Evolutionary conservation across 495 filamentous ascomycete genomes (phyloP).

Genomic region (Podospora pseudocomata): DNA sequence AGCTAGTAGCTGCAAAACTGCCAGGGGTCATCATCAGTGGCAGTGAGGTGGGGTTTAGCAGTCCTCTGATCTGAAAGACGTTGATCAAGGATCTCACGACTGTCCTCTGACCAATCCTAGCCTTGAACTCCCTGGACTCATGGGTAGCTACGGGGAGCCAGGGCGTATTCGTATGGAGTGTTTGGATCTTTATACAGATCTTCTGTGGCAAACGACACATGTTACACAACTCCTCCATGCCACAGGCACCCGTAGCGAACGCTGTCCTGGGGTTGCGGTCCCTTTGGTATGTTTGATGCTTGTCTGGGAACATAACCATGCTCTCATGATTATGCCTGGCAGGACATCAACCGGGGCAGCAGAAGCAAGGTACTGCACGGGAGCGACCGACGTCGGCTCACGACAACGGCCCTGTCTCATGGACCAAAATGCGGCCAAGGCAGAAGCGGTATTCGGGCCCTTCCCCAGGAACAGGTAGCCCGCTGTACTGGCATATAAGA

Average conservation of each 20-base stretch:
- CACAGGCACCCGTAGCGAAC: constrained; percentile 9
- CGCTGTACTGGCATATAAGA: constrained; percentile 27
- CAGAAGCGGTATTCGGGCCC: constrained; percentile 16
- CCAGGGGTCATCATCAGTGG: constrained; percentile 4
- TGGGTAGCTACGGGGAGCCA: not conserved
- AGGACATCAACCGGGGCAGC: constrained; percentile 31
- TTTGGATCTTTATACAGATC: constrained; percentile 26
- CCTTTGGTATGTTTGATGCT: constrained; percentile 44
- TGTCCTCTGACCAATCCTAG: constrained; percentile 19
- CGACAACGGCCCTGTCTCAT: constrained; percentile 14
- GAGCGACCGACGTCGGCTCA: constrained; percentile 19
- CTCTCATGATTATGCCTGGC: constrained; percentile 35
- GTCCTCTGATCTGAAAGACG: constrained; percentile 11
- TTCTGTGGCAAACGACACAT: constrained; percentile 19
- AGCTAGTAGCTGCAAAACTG: constrained; percentile 14
- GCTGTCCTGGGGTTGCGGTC: constrained; percentile 23
- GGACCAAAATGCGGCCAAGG: constrained; percentile 9
- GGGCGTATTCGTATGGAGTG: constrained; percentile 1
- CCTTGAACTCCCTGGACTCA: not conserved
- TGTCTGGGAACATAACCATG: constrained; percentile 41
- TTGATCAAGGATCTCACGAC: constrained; percentile 16
- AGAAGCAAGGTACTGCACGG: constrained; percentile 20
- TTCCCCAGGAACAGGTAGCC: constrained; percentile 21
- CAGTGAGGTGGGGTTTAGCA: constrained; percentile 19
- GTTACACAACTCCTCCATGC: constrained; percentile 10